These are phyloP conservation scores for Coemansia sp. DNA, from an alignment of 371 early-diverging fungal genomes.

Conservation along the genomic window DNA sequence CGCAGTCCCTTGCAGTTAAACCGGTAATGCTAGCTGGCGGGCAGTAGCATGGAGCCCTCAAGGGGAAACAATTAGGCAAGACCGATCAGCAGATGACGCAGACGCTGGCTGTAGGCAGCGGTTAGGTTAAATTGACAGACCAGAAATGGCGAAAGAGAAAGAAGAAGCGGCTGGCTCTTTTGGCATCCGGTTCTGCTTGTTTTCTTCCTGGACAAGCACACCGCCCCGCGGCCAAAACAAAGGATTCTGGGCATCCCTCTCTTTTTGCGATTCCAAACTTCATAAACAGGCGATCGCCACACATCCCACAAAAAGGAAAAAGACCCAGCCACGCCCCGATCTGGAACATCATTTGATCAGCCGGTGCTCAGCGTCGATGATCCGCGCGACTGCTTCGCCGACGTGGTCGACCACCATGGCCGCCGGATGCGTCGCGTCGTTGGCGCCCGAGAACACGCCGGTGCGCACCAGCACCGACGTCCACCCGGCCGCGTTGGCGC, in stretches of 20 bases:
- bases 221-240: background rate
- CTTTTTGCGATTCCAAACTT: background rate
- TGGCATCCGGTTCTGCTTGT: background rate
- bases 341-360: background rate
- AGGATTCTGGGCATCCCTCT: background rate
- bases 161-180: background rate
- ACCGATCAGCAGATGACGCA: too few species aligned
- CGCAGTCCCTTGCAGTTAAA: too few species aligned
- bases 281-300: background rate
- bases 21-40: too few species aligned
- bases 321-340: too few species aligned
- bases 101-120: too few species aligned
- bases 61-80: too few species aligned
- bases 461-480: conserved; percentile 77
- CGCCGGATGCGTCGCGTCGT: conserved; percentile 60
- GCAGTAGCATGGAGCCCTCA: too few species aligned
- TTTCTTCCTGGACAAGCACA: too few species aligned
- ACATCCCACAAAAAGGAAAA: too few species aligned
- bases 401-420: conserved; percentile 68
- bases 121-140: too few species aligned
- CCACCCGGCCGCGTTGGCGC: conserved; percentile 85
- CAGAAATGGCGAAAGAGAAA: background rate
- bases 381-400: conserved; percentile 67
- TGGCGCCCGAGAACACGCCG: conserved; percentile 69
- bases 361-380: conserved; percentile 35